These are phyloP conservation scores for Aspergillus ibericus DNA, from an alignment of 2,329 filamentous ascomycete species.

Conservation along the genomic window DNA sequence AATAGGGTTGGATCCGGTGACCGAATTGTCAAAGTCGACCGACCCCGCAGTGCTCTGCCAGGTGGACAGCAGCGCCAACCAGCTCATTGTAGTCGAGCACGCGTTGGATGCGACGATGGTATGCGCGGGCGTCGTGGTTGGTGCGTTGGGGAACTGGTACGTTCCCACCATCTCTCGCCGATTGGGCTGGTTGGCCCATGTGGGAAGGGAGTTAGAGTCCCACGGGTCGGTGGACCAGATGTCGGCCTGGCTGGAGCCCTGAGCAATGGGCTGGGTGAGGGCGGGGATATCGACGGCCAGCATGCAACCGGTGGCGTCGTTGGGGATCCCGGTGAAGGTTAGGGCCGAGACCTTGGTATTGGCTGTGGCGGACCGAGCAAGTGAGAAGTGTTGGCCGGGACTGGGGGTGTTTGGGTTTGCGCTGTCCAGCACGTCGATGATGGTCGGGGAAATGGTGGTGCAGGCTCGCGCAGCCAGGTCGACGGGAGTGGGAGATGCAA, in stretches of 20 bases:
- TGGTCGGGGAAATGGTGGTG: conserved; percentile 11
- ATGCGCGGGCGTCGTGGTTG: not conserved
- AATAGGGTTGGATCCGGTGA: conserved; percentile 6
- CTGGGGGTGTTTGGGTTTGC: conserved; percentile 11
- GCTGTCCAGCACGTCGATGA: conserved; percentile 15
- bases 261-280: conserved; percentile 12
- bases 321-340: conserved; percentile 20
- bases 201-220: conserved; percentile 3
- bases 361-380: conserved; percentile 9
- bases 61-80: conserved; percentile 12
- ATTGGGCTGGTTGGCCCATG: conserved; percentile 10
- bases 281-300: conserved; percentile 16
- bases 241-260: conserved; percentile 12
- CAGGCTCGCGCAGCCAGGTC: conserved; percentile 18
- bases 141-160: conserved; percentile 12
- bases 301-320: conserved; percentile 17
- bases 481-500: conserved; percentile 7
- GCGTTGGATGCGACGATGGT: conserved; percentile 12
- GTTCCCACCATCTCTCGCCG: conserved; percentile 9
- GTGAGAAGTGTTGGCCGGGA: conserved; percentile 10
- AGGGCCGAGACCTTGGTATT: conserved; percentile 12
- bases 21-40: conserved; percentile 16
- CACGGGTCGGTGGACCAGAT: conserved; percentile 18
- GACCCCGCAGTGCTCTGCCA: conserved; percentile 16
- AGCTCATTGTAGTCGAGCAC: conserved; percentile 19